Evolutionary conservation across 2,329 filamentous ascomycete species (phyloP), one percentile per base, ranked within the genome.

Genomic region (Sclerotinia borealis): DNA sequence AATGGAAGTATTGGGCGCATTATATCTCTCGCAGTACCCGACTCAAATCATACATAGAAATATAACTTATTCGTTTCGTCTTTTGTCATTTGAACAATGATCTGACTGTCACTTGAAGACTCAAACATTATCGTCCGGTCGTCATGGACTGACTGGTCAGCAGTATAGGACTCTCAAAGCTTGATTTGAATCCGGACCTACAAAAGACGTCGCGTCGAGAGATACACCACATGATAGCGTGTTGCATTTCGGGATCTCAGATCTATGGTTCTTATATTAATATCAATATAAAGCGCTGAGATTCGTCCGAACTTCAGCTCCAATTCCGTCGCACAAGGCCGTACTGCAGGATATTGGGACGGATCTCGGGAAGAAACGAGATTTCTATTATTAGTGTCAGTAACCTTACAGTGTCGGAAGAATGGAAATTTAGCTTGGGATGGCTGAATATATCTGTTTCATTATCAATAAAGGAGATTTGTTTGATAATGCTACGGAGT

Each of bases 251-350:
- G 39, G 27, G n/a, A 31, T 58, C 39, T 58, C 54, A 41, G 54
- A 45, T 45, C n/a, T 45, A 34, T 45, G 11, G 15, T n/a, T n/a
- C 34, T 34, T 58, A 43, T 55, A 45, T 34, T 29, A n/a, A n/a
- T n/a, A n/a, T n/a, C n/a, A n/a, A n/a, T n/a, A n/a, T n/a, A n/a
- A 45, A 45, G 39, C 29, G 39, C 19, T 45, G 39, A 34, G 54
- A 58, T 19, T 45, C 39, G 54, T 56, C 54, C 27, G 39, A 45
- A 56, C 54, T 45, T 45, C 39, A 56, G 39, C 27, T 56, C 27
- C 45, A 45, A 19, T 31, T 39, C 39, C n/a, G 39, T 56, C n/a
- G 19, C 54, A 56, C 34, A 9, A 51, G 19, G 19, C 29, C 48
- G n/a, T 13, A 27, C 36, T 54, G 36, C 25, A 55, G 25, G 17